phyloP scores from a whole-genome alignment of 2,329 filamentous ascomycete species.

The Penicillium corylophilum region DNA sequence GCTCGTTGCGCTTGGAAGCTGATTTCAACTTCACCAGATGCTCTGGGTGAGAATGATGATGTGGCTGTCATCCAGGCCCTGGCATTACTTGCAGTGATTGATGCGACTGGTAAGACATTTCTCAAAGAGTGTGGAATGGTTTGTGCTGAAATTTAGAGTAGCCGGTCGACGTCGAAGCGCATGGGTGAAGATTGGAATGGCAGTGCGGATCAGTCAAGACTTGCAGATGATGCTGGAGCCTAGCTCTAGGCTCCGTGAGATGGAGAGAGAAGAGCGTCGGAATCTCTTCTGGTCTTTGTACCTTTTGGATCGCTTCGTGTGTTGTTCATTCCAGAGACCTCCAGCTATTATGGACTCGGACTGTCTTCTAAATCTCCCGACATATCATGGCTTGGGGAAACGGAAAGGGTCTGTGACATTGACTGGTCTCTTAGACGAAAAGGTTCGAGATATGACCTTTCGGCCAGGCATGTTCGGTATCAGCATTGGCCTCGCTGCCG shows the following conservation, averaged over 20 bases:
- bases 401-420: constrained; percentile 4
- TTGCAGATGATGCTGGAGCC: constrained; percentile 36
- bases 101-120: constrained; percentile 19
- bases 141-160: constrained; percentile 8
- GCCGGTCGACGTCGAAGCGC: constrained; percentile 31
- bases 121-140: neutral
- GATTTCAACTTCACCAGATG: constrained; percentile 17
- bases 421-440: constrained; percentile 7
- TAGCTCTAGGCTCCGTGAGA: constrained; percentile 9
- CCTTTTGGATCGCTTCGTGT: constrained; percentile 38
- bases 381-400: constrained; percentile 6
- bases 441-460: constrained; percentile 2
- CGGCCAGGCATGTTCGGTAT: constrained; percentile 18
- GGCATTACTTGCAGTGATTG: constrained; percentile 37
- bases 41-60: constrained; percentile 15
- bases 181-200: constrained; percentile 38
- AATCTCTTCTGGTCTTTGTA: constrained; percentile 43
- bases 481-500: constrained; percentile 16
- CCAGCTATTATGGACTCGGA: constrained; percentile 35
- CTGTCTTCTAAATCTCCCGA: constrained; percentile 34
- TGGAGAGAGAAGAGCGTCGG: constrained; percentile 36
- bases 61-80: constrained; percentile 20
- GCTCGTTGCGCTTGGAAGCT: constrained; percentile 22
- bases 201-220: constrained; percentile 36
- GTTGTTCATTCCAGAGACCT: constrained; percentile 36